phyloP scores from a whole-genome alignment of 306 rosid genomes.

The Rubus parviflorus region DNA sequence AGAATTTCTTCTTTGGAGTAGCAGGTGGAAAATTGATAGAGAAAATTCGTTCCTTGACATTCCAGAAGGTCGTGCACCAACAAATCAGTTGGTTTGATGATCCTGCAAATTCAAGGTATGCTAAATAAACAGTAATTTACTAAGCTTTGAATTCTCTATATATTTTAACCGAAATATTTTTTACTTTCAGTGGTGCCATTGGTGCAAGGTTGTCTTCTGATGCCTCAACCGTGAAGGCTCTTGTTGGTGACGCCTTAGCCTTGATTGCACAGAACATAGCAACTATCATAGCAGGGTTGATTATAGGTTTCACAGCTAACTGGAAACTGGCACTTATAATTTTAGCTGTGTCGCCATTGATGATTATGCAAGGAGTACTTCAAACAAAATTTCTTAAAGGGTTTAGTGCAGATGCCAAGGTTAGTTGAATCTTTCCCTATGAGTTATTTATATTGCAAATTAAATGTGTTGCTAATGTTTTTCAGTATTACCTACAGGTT shows the following conservation, averaged over 20 bases:
- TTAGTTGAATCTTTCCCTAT: slow-evolving; percentile 20
- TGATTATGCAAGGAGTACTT: slow-evolving; percentile 53
- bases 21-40: slow-evolving; percentile 83
- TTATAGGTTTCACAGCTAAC: slow-evolving; percentile 78
- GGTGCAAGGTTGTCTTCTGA: slow-evolving; percentile 89
- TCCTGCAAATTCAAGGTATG: slow-evolving; percentile 83
- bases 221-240: slow-evolving; percentile 68
- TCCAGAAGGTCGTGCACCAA: slow-evolving; percentile 77
- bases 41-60: slow-evolving; percentile 72
- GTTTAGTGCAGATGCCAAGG: slow-evolving; percentile 90
- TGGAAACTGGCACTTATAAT: slow-evolving; percentile 68
- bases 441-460: neutral
- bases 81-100: slow-evolving; percentile 86
- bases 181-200: slow-evolving; percentile 59
- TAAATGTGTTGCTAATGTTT: neutral
- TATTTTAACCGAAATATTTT: neutral
- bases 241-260: slow-evolving; percentile 80
- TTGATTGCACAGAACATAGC: slow-evolving; percentile 65
- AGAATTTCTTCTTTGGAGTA: slow-evolving; percentile 63
- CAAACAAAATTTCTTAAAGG: slow-evolving; percentile 62
- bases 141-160: neutral
- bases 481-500: slow-evolving; percentile 33
- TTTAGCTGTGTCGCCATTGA: slow-evolving; percentile 61
- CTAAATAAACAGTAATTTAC: neutral
- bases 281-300: slow-evolving; percentile 51